Evolutionary conservation across 2,329 filamentous ascomycete genomes (phyloP), one percentile per base, ranked within the genome.

Genomic region (Calonectria pauciramosa): DNA sequence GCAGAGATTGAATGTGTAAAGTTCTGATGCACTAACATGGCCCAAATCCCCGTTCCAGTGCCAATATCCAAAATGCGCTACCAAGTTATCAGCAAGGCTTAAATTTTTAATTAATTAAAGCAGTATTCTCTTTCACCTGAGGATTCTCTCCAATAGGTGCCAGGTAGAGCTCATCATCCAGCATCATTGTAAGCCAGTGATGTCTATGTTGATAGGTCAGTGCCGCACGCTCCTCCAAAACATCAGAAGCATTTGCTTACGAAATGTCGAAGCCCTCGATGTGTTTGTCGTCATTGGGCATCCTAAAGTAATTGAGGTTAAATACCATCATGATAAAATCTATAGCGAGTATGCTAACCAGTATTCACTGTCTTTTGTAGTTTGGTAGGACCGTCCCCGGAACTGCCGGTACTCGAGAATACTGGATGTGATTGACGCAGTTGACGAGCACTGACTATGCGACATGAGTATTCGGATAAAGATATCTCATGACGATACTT

Each of bases 31-130:
- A 64, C 60, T 64, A 2, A 64, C 38, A 64, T 44, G 18, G 60
- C 60, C 60, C 60, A 64, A 20, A 64, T 64, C 14, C 60, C 60
- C 23, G 60, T 64, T 18, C 60, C 60, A 14, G 60, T 64, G 18
- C 60, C 60, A 64, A 64, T 32, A 8, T 64, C 60, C 18, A 64
- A 23, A 47, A 64, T n/a, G 16, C 60, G 41, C 60, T 64, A 9
- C 18, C 28, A n/a, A 23, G 6, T 4, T 11, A 23, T 44, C 23
- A 64, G 36, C 28, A 20, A 4, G 7, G 20, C 2, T 30, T n/a
- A 2, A 44, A 2, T 1, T 44, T 44, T 20, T 8, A 6, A 13
- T 32, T 3, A n/a, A n/a, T n/a, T n/a, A n/a, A n/a, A n/a, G n/a
- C n/a, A 16, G 16, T 30, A 11, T 13, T 7, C 28, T 3, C 28